Evolutionary conservation across 2,329 filamentous ascomycete species (phyloP).

Genomic region (Fusarium caatingaense): DNA sequence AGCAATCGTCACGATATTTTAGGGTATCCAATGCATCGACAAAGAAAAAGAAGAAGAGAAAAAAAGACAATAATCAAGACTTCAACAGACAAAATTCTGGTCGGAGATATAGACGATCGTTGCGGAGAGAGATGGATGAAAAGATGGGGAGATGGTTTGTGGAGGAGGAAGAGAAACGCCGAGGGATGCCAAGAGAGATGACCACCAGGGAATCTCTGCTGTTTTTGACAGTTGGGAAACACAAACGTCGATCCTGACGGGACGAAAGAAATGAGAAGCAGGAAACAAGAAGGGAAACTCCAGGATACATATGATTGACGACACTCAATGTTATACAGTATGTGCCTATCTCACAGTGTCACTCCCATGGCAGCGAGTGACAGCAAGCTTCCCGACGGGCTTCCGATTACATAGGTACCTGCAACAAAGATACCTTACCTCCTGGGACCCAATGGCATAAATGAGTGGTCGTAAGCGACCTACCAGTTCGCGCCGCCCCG

Average conservation of each 20-base stretch:
- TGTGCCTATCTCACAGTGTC: conserved; percentile 32
- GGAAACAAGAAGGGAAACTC: conserved; percentile 1
- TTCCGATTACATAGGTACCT: conserved; percentile 3
- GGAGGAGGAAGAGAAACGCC: conserved; percentile 20
- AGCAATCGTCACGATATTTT: neutral
- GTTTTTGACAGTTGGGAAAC: conserved; percentile 25
- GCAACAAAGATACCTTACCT: neutral
- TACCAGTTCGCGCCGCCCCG: conserved; percentile 10
- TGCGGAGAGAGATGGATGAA: conserved; percentile 4
- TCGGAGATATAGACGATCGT: neutral
- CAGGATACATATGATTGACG: conserved; percentile 8
- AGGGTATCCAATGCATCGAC: neutral
- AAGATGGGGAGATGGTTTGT: neutral
- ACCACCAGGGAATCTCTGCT: conserved; percentile 32
- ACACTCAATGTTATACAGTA: conserved; percentile 22
- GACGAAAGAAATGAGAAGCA: neutral
- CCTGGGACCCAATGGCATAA: neutral
- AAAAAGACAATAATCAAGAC: conserved; percentile 8
- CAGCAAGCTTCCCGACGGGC: neutral
- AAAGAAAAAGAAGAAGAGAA: conserved; percentile 1
- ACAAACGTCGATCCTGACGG: conserved; percentile 5
- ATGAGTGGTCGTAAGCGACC: conserved; percentile 2
- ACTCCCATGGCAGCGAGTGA: conserved; percentile 17
- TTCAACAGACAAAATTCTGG: neutral
- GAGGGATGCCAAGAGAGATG: conserved; percentile 39